A percentile compares a stretch with the other conserved stretches of the same genome.
Conservation (phyloP, 257 asterid species). For the Euphrasia confusa region DNA sequence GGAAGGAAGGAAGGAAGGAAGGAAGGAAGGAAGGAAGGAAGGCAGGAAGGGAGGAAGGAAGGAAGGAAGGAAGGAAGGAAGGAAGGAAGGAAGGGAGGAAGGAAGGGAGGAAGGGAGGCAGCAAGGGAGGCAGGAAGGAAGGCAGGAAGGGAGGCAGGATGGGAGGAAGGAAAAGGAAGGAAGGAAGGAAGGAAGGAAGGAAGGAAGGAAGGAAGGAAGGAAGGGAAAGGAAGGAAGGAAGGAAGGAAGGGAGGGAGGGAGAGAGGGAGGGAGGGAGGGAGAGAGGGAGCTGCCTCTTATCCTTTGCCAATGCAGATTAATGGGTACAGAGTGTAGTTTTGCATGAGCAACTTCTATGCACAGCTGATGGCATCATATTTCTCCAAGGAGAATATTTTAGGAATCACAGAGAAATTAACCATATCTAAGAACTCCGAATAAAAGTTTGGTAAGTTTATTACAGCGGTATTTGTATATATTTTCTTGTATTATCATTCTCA, state of each 20-base stretch:
- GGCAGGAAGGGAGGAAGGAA: too few relatives aligned
- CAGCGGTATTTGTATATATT: background rate
- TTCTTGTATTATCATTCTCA: slow-evolving; percentile 1
- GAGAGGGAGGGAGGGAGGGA: too few relatives aligned
- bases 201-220: background rate
- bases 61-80: background rate
- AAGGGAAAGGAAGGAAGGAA: too few relatives aligned
- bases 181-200: background rate
- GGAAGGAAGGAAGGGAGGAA: background rate
- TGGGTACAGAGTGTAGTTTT: background rate
- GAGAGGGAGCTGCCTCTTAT: slow-evolving; percentile 5
- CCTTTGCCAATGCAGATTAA: background rate
- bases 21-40: background rate
- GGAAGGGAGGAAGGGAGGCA: too few relatives aligned
- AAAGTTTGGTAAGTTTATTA: background rate
- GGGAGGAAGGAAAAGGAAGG: too few relatives aligned
- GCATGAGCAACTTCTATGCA: background rate
- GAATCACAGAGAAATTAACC: slow-evolving; percentile 3
- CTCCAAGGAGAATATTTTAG: slow-evolving; percentile 8
- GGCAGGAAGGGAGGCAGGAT: background rate
- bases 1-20: background rate
- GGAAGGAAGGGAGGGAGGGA: background rate
- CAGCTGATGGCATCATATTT: slow-evolving; percentile 3
- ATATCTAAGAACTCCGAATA: background rate
- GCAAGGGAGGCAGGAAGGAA: too few relatives aligned